Base-by-base conservation (phyloP, 495 filamentous ascomycete genomes). In the Hypoxylon fragiforme region DNA sequence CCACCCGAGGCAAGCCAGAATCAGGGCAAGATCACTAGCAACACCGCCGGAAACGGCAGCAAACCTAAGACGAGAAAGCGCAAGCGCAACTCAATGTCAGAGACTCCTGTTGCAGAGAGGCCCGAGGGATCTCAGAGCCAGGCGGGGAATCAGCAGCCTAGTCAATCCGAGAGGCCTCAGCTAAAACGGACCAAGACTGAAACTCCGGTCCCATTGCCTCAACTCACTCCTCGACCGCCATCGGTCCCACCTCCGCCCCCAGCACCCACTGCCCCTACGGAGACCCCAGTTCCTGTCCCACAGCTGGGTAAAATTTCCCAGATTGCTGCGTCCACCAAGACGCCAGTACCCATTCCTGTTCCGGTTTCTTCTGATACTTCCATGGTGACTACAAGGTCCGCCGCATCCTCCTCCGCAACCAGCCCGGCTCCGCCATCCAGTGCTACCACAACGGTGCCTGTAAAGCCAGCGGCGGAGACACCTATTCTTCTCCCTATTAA, bases 121-220 rank as follows among this genome's bases (percentile, higher is more conserved):
- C 57, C 70, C n/a, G 73, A 72, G 42, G 62, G 54, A 12, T 20
- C 55, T 5, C 51, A 64, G 14, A 63, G 57, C 28, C 32, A 47
- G 24, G 49, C 69, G 28, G 41, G 48, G 11, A 61, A 50, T 7
- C 60, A 58, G 19, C 56, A 44, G 22, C 59, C 47, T 18, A 60
- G n/a, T 13, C 65, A 67, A 12, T 28, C 57, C 21, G 65, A 68
- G 32, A 63, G 19, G 37, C 72, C 72, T 8, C 74, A 67, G 39
- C 18, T 70, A 28, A 86, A 86, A 70, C 77, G 80, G 20, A 81
- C 72, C 45, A 85, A 84, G 58, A 82, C 73, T 5, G 82, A 79
- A 66, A 80, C 73, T 15, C 78, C 73, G 28, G 76, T 78, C 21
- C 78, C 74, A 38, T 71, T 69, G 51, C 77, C 75, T 22, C 66